Evolutionary conservation across 2,329 filamentous ascomycete species (phyloP).

Genomic region (Tolypocladium nubicola): DNA sequence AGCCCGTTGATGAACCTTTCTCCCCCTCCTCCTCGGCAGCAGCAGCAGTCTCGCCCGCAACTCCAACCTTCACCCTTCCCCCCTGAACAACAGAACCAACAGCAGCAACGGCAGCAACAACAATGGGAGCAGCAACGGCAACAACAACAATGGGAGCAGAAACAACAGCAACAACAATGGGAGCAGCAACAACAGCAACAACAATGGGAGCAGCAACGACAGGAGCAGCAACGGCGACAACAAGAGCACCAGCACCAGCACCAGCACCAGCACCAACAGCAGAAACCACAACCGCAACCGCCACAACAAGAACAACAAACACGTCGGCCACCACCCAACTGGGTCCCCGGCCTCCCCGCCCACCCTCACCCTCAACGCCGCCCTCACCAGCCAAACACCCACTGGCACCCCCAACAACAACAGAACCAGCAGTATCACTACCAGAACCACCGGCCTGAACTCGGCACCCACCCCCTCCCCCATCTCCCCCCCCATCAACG

Average conservation of each 20-base stretch:
- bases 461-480: background rate
- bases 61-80: background rate
- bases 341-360: slow-evolving; percentile 5
- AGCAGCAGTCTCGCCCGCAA: background rate
- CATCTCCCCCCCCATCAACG: background rate
- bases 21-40: background rate
- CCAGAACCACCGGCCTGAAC: slow-evolving; percentile 3
- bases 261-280: background rate
- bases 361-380: slow-evolving; percentile 5
- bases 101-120: background rate
- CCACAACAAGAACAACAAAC: background rate
- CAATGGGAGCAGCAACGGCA: background rate
- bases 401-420: slow-evolving; percentile 8
- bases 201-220: no score
- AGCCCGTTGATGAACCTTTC: background rate
- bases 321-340: background rate
- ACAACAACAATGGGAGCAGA: no score
- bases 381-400: slow-evolving; percentile 5
- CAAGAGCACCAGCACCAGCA: background rate
- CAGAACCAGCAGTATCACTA: slow-evolving; percentile 8
- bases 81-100: background rate
- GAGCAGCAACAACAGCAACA: no score
- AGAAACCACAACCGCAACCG: background rate
- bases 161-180: no score
- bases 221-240: background rate